Evolutionary conservation across 2,329 filamentous ascomycete species (phyloP).

Genomic region (Bipolaris bicolor): DNA sequence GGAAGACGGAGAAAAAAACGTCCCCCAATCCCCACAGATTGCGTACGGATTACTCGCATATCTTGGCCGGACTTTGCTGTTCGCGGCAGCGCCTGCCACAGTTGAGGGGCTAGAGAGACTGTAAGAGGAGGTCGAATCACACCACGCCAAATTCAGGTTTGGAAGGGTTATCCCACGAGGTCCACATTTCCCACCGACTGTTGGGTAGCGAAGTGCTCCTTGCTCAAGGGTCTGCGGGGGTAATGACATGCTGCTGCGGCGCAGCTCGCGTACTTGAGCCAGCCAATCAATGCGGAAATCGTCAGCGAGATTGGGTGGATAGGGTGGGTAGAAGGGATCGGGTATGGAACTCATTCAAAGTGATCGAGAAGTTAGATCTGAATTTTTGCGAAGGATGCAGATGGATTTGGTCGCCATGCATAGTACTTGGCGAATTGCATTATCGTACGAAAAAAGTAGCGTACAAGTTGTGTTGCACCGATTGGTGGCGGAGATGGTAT

Average conservation of each 20-base stretch:
- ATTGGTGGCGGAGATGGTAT: neutral
- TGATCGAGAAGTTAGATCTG: neutral
- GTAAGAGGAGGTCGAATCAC: constrained; percentile 1
- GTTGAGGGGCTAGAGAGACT: neutral
- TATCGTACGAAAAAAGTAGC: neutral
- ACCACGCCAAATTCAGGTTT: neutral
- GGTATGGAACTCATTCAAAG: neutral
- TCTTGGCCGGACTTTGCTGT: neutral
- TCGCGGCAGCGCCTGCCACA: neutral
- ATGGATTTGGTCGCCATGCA: neutral
- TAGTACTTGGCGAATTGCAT: neutral
- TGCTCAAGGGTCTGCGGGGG: constrained; percentile 3
- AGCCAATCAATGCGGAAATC: neutral
- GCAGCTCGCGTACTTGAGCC: constrained; percentile 3
- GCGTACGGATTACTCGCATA: neutral
- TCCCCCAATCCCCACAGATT: neutral
- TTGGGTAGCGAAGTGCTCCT: constrained; percentile 4
- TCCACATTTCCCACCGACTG: neutral
- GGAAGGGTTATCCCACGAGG: neutral
- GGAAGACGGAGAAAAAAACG: neutral
- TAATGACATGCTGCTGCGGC: constrained; percentile 1
- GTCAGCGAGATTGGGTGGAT: too few relatives aligned
- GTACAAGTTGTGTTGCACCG: neutral
- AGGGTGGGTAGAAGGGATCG: too few relatives aligned
- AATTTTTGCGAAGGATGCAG: neutral